A percentile compares a stretch with the other conserved stretches of the same genome.
These are phyloP conservation scores for Dothistroma septosporum DNA, from an alignment of 2,329 filamentous ascomycete species.

Conservation along the genomic window DNA sequence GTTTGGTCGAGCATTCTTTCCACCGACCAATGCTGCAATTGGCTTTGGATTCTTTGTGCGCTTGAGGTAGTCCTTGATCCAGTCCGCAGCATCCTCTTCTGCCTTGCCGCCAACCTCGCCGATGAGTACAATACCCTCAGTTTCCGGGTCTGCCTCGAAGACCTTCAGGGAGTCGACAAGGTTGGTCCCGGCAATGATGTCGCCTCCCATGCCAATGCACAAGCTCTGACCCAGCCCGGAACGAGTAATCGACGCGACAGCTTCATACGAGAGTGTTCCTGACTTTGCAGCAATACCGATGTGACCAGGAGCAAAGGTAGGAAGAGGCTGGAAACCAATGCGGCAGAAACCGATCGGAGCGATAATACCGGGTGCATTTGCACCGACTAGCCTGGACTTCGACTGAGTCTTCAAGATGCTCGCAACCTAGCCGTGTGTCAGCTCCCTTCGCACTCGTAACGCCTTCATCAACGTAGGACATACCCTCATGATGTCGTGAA, in stretches of 20 bases:
- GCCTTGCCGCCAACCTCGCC: conserved; percentile 68
- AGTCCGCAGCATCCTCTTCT: conserved; percentile 68
- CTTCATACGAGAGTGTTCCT: conserved; percentile 75
- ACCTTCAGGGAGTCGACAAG: conserved; percentile 67
- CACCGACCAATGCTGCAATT: conserved; percentile 67
- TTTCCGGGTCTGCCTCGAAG: conserved; percentile 63
- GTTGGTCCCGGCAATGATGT: conserved; percentile 68
- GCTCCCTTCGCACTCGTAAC: neutral
- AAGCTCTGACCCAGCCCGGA: conserved; percentile 74
- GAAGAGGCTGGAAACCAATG: conserved; percentile 72
- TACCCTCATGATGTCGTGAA: conserved; percentile 72
- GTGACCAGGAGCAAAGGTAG: conserved; percentile 64
- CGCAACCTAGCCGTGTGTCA: conserved; percentile 50
- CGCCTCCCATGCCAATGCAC: conserved; percentile 73
- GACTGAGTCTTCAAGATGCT: conserved; percentile 68
- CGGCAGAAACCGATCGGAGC: conserved; percentile 66
- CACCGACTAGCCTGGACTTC: conserved; percentile 68
- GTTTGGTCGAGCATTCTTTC: conserved; percentile 59
- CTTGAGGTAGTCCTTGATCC: conserved; percentile 63
- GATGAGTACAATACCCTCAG: conserved; percentile 66
- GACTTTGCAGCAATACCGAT: conserved; percentile 77
- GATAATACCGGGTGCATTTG: conserved; percentile 79
- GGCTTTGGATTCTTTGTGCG: conserved; percentile 63
- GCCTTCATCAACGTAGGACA: conserved; percentile 20
- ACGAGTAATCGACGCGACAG: conserved; percentile 68